Conservation (phyloP, 2,329 filamentous ascomycete species). For the Drechslerella dactyloides region DNA sequence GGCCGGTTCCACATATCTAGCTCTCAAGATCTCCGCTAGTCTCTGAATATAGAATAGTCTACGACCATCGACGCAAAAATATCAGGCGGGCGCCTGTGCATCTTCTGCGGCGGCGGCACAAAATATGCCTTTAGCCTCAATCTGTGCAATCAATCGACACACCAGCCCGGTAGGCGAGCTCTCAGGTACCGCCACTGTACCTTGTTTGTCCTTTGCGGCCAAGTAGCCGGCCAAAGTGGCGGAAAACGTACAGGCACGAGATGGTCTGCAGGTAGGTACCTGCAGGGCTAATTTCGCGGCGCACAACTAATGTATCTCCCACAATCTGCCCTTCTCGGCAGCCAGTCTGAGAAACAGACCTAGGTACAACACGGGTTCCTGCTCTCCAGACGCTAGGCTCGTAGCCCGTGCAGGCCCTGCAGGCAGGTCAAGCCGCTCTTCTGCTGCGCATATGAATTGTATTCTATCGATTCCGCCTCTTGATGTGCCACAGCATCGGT, state of each 20-base stretch:
- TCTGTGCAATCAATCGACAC: constrained; percentile 2
- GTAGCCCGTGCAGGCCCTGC: too few relatives aligned
- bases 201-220: neutral
- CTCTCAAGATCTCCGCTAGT: too few relatives aligned
- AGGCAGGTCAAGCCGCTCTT: constrained; percentile 6
- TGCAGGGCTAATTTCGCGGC: constrained; percentile 1
- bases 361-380: too few relatives aligned
- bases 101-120: too few relatives aligned
- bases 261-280: too few relatives aligned
- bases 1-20: neutral
- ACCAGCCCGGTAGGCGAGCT: too few relatives aligned
- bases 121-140: neutral
- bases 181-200: too few relatives aligned
- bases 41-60: too few relatives aligned
- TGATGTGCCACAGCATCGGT: constrained; percentile 31
- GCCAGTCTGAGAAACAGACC: constrained; percentile 36
- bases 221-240: neutral
- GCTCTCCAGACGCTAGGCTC: neutral
- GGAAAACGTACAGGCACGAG: neutral
- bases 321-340: constrained; percentile 45
- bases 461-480: constrained; percentile 8
- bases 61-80: too few relatives aligned
- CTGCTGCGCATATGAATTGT: neutral
- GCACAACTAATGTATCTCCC: constrained; percentile 16
- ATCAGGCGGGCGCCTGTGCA: too few relatives aligned